Base-by-base conservation (phyloP, 257 asterid species). In the Capsicum baccatum region DNA sequence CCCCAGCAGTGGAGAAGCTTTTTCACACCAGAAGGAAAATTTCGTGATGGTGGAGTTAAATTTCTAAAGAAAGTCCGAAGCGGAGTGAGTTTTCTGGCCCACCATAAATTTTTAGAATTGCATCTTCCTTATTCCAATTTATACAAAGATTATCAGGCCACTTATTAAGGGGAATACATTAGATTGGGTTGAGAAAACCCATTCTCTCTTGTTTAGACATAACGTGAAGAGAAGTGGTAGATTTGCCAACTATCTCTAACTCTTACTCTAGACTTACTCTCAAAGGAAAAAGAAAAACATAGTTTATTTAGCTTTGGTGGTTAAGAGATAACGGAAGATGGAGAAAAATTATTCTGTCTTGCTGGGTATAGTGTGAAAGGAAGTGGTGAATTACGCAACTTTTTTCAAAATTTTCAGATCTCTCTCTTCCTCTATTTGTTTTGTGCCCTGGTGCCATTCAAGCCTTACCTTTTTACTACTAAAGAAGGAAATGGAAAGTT, bases 21-120 rank as follows among this genome's bases (percentile, higher is more conserved):
- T 89, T 96, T 96, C 88, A 88, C 96, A 83, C 90, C 92, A 26
- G 99, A 94, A 80, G 99, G 99, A 84, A 94, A 90, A 82, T 92
- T 94, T 66, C 95, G 94, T 21, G 95, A 92, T 87, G 91, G 88
- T 78, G 99, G 99, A 83, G 88, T 88, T 70, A 94, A 94, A 83
- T 93, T 96, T 81, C 90, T 96, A 84, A 96, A 96, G 92, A 96
- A 92, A 94, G 94, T 96, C 83, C 97, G 98, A 81, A 94, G 98
- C 87, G 99, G 99, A 74, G 99, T 96, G 86, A 91, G 99, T 88
- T 60, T 60, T 68, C 66, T 52, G 84, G 47, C 50, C 84, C 33
- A 55, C 68, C 70, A 52, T 68, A 55, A 67, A 9, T 55, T 68
- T 21, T 50, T 12, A 52, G 54, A 67, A 19, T 74, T 74, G 62